phyloP scores from a whole-genome alignment of 345 rosid genomes.

The Euphorbia pulcherrima region DNA sequence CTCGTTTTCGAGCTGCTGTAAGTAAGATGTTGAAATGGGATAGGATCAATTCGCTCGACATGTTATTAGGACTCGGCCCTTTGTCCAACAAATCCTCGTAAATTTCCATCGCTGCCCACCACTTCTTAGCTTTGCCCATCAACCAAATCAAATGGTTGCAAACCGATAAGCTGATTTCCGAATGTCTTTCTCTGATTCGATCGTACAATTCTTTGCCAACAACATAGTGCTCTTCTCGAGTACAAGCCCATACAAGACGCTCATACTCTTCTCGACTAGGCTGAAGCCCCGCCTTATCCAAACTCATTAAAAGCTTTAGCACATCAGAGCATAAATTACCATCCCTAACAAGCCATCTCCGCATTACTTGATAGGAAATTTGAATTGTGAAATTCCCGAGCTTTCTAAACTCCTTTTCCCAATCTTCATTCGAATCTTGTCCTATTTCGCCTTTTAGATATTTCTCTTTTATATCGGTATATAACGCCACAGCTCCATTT shows the following conservation, averaged over 20 bases:
- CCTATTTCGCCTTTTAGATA: constrained; percentile 55
- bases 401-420: constrained; percentile 61
- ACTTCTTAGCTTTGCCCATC: constrained; percentile 90
- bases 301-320: constrained; percentile 56
- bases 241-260: constrained; percentile 89
- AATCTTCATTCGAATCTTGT: constrained; percentile 36
- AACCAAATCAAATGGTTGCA: constrained; percentile 95
- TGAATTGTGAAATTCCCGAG: constrained; percentile 61
- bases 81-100: constrained; percentile 82
- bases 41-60: constrained; percentile 64
- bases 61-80: constrained; percentile 79
- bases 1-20: constrained; percentile 67
- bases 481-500: constrained; percentile 67
- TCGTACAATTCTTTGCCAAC: constrained; percentile 71
- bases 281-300: constrained; percentile 60
- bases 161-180: constrained; percentile 68
- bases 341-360: constrained; percentile 66
- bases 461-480: constrained; percentile 54
- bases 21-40: constrained; percentile 75
- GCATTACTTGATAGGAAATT: constrained; percentile 79
- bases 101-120: constrained; percentile 97
- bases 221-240: constrained; percentile 61
- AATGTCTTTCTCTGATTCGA: constrained; percentile 57
- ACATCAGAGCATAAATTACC: constrained; percentile 50
- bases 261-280: constrained; percentile 60